Percentiles rank a stretch among this genome's conserved stretches.
Evolutionary conservation across 805 yeast genomes (phyloP).

Genomic region (Danielia reshetovae): DNA sequence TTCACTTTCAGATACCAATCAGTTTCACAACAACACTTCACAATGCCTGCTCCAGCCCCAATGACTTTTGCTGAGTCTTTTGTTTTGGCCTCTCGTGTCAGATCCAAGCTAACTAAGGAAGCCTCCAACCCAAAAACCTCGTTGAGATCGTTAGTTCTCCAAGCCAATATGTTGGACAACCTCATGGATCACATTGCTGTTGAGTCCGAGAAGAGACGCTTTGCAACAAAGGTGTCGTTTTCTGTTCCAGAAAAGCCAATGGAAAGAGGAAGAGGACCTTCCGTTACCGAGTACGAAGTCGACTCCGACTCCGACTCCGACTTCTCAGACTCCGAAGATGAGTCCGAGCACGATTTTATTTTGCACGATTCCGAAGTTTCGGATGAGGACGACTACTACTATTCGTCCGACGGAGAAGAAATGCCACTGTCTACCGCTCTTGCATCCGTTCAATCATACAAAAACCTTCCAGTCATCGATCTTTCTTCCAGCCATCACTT

Average conservation of each 20-base stretch:
- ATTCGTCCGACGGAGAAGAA: conserved; percentile 23
- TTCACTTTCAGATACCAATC: neutral
- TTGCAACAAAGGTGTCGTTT: conserved; percentile 6
- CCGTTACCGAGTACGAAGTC: conserved; percentile 38
- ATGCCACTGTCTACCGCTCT: neutral
- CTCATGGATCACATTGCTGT: conserved; percentile 50
- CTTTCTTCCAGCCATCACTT: conserved; percentile 10
- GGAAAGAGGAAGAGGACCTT: conserved; percentile 17
- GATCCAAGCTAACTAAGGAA: conserved; percentile 58
- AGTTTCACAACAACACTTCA: neutral
- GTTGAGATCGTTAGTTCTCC: conserved; percentile 57
- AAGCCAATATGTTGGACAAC: conserved; percentile 67
- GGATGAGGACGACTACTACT: conserved; percentile 18
- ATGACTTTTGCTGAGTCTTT: conserved; percentile 51
- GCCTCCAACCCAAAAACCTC: conserved; percentile 56
- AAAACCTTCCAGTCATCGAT: conserved; percentile 11
- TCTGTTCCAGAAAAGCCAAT: conserved; percentile 14
- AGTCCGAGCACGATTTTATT: conserved; percentile 8
- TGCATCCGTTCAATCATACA: conserved; percentile 1
- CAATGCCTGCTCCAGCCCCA: conserved; percentile 4
- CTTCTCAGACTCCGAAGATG: conserved; percentile 22
- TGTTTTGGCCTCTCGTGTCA: conserved; percentile 60
- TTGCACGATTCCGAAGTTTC: conserved; percentile 4
- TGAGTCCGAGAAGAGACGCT: conserved; percentile 22
- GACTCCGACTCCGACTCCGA: conserved; percentile 28